Percentiles rank a stretch among this genome's conserved stretches.
phyloP scores from a whole-genome alignment of 192 early-diverging fungal genomes.

The Coemansia sp. region DNA sequence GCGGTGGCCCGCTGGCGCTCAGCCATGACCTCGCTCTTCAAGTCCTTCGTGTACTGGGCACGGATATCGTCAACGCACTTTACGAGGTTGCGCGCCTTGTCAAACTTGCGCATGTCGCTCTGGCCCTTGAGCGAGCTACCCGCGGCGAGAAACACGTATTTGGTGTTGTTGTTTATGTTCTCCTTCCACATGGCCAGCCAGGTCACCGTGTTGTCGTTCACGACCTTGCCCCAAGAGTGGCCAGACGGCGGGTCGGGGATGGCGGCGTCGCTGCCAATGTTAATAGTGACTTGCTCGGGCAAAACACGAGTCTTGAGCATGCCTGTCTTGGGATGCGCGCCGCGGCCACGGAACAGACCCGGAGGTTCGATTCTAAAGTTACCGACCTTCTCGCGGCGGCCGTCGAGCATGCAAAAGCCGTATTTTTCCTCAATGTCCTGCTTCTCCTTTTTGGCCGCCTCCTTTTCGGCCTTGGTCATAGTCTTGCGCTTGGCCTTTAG shows the following conservation, averaged over 20 bases:
- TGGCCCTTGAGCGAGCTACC: conserved; percentile 92
- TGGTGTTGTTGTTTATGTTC: conserved; percentile 89
- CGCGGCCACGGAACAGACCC: conserved; percentile 93
- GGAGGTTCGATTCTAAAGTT: conserved; percentile 98
- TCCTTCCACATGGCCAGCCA: conserved; percentile 99
- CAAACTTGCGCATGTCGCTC: conserved; percentile 94
- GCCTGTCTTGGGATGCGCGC: conserved; percentile 94
- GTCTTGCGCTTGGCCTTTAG: conserved; percentile 78
- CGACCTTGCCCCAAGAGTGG: conserved; percentile 83
- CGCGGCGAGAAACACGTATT: conserved; percentile 95
- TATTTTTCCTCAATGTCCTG: conserved; percentile 70
- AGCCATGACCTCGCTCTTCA: conserved; percentile 78
- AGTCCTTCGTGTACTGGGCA: conserved; percentile 68
- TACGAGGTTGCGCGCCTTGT: conserved; percentile 88
- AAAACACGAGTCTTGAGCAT: conserved; percentile 82
- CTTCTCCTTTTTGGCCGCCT: conserved; percentile 72
- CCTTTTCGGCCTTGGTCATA: conserved; percentile 90
- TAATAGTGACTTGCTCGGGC: conserved; percentile 93
- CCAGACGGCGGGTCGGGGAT: conserved; percentile 83
- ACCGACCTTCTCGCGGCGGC: conserved; percentile 94
- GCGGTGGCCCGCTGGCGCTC: conserved; percentile 89
- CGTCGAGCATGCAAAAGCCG: conserved; percentile 73
- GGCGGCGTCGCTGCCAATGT: conserved; percentile 73
- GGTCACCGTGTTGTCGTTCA: conserved; percentile 88
- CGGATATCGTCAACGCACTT: conserved; percentile 67